Base-by-base conservation (phyloP, 1,139 yeast genomes). In the Debaryomycetaceae sp. region DNA sequence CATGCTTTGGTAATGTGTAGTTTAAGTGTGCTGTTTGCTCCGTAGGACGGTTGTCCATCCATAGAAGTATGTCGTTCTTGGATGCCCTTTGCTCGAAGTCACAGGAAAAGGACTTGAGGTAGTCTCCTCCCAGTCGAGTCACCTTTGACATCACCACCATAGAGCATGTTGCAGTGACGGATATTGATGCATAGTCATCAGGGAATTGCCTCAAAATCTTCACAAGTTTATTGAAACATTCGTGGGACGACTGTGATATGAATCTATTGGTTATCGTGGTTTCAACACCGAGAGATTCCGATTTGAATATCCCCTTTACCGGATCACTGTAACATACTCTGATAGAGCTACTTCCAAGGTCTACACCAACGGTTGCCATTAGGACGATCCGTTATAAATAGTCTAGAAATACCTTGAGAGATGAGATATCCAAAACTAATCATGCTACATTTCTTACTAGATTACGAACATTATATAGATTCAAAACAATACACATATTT, bases 41-140 rank as follows among this genome's bases (percentile, higher is more conserved):
- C 1, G 44, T 48, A 6, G 81, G 63, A 42, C 78, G 58, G n/a
- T 67, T 64, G 52, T 81, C 85, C 85, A 80, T 81, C 85, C 86
- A 81, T 43, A 81, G 65, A 6, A 81, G 64, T 1, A 80, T 66
- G 52, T 79, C 79, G 8, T 54, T 53, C 0, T 45, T 38, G 9
- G 52, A 50, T 4, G 43, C 46, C 9, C 45, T 44, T 14, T 45
- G 37, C 36, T 42, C 38, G 37, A 55, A 50, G 24, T 57, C 58
- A 41, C 58, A 54, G 41, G 64, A 62, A 34, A 56, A 67, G 8
- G 72, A 59, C 20, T 50, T 55, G 8, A 75, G 68, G 33, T 45
- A 54, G 17, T 54, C 39, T 4, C 36, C 30, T 2, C 50, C 63
- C 6, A 51, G 45, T 0, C 38, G 42, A 0, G 27, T 43, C 1